Base-by-base conservation (phyloP, 768 basidiomycete genomes). In the Termitomyces sp. region DNA sequence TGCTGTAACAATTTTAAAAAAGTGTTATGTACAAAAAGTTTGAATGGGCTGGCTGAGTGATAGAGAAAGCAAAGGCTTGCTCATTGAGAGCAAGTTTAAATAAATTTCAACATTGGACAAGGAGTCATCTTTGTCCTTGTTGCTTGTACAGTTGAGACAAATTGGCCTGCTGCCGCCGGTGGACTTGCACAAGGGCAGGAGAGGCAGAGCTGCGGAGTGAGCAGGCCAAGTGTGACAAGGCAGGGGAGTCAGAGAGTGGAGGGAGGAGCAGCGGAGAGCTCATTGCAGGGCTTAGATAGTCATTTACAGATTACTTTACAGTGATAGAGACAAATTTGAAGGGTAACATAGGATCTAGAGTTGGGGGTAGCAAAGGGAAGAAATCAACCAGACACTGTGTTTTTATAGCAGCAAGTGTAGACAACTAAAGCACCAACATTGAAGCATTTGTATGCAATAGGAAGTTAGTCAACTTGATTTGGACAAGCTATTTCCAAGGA, bases 61-160 rank as follows among this genome's bases (percentile, higher is more conserved):
- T 9, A 40, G 29, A 41, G 32, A 52, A 13, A 43, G 40, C 3
- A 56, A 44, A 9, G 69, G 69, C 54, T 70, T 64, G 53, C 70
- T 64, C 56, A 72, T 59, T 20, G 65, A 66, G 41, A 70, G 66
- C 43, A 64, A 63, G 49, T 66, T 65, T 41, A 74, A 64, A 50
- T 72, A 73, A 16, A 74, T 73, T 57, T 74, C 73, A 36, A 74
- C 65, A 20, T 65, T 62, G n/a, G 58, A 59, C 35, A 60, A 62
- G 18, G 58, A 56, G 22, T 60, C 55, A 23, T 62, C 60, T 12
- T 60, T 51, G 3, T 62, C 58, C 39, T 64, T 55, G 42, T 60
- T 52, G 12, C 47, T 41, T 0, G 52, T 54, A 9, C 47, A 53
- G 40, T 59, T 55, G 47, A 59, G 52, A n/a, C 52, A 43, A 11